Evolutionary conservation across 1,284 basidiomycete genomes (phyloP), one percentile per base, ranked within the genome.

Genomic region (Naganishia sp.): DNA sequence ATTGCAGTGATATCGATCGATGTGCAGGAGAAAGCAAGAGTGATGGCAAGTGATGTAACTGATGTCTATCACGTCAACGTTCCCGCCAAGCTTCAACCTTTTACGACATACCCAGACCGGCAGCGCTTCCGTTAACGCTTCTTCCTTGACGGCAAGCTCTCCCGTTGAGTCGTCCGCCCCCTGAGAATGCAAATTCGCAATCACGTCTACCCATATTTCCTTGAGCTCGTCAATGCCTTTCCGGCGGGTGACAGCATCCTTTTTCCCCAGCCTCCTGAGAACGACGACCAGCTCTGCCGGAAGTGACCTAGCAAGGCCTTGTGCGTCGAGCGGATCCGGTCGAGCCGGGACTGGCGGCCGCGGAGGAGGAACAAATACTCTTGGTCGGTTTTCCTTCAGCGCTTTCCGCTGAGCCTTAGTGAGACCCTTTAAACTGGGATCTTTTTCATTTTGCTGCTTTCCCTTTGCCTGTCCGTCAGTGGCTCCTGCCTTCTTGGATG

Each of bases 251-350:
- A 92, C 85, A 21, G 86, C 85, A 70, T 96, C 94, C 82, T 96
- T 97, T 84, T 99, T 99, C 39, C 86, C 87, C 52, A 98, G 82
- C 64, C 87, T 86, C 59, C 92, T 82, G 55, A 98, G 83, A 1
- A 93, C 84, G 25, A 99, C 86, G 16, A 95, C 84, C 21, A 98
- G 83, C 55, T 94, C 92, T 0, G 93, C 85, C 0, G 90, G 88
- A 13, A 94, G 80, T n/a, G 81, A 81, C 73, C 87, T 84, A 13
- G 86, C 89, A 10, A 97, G 83, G 0, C 93, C 93, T 25, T 88
- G 87, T 0, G 88, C 86, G 75, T 99, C 95, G 59, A 99, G 84
- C 6, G 96, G 96, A 82, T 98, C 94, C 16, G 87, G 90, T 61
- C 88, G 86, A 0, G 88, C 85, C 21, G 92, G 90, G 0, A 87